A percentile compares a stretch with the other conserved stretches of the same genome.
Conservation (phyloP, 306 rosid species). For the Begonia fuchsioides region DNA sequence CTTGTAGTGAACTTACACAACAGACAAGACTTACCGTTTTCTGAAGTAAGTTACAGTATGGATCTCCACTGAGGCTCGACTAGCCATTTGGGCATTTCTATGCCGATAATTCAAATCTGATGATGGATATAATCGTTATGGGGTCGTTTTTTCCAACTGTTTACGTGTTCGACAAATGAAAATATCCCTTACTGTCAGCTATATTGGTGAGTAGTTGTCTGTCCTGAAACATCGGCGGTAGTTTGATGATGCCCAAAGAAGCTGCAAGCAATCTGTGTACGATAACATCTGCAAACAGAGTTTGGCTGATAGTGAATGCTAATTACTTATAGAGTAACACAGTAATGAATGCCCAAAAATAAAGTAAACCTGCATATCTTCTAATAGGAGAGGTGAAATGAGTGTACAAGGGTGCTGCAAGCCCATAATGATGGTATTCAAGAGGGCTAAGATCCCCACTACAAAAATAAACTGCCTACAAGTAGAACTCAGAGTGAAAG, state of each 20-base stretch:
- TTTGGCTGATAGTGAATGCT: constrained; percentile 4
- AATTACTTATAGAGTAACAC: constrained; percentile 8
- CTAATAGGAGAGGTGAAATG: constrained; percentile 98
- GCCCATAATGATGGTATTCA: constrained; percentile 95
- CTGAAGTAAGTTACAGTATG: constrained; percentile 73
- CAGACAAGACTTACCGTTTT: constrained; percentile 32
- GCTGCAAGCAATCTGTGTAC: constrained; percentile 96
- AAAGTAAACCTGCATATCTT: constrained; percentile 72
- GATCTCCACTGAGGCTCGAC: constrained; percentile 90
- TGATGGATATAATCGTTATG: too few species aligned
- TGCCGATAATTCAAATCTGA: constrained; percentile 92
- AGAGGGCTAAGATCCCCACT: constrained; percentile 93
- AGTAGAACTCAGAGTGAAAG: constrained; percentile 4
- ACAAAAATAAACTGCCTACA: constrained; percentile 88
- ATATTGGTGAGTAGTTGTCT: constrained; percentile 54
- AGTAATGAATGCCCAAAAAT: constrained; percentile 7
- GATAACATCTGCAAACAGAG: constrained; percentile 57
- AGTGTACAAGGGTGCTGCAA: constrained; percentile 80
- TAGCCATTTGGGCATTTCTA: constrained; percentile 94
- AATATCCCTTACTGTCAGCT: constrained; percentile 65
- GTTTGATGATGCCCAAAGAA: constrained; percentile 60
- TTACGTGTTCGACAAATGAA: not conserved
- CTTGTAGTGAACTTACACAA: not conserved
- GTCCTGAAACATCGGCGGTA: constrained; percentile 71
- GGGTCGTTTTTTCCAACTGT: too few species aligned